Conservation (phyloP, 768 basidiomycete species). For the Tricholoma matsutake region DNA sequence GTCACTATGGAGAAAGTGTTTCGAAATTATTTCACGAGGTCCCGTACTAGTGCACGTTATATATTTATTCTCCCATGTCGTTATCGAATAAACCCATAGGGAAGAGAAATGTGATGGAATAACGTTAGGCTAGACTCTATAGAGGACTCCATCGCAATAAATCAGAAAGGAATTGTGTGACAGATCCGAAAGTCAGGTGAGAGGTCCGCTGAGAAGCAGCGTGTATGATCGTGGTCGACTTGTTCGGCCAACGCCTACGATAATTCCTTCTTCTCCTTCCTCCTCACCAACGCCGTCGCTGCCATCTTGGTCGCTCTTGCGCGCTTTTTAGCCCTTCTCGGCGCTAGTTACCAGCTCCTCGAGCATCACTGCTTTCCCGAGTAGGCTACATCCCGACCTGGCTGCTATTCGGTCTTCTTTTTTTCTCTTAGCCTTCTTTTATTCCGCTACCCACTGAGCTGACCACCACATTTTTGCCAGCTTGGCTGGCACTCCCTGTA, state of each 20-base stretch:
- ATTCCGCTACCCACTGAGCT: constrained; percentile 7
- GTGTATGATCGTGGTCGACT: constrained; percentile 1
- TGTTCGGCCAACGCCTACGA: constrained; percentile 8
- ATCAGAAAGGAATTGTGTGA: constrained; percentile 15
- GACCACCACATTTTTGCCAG: constrained; percentile 3
- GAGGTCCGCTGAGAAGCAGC: constrained; percentile 20
- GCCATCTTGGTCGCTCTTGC: background rate
- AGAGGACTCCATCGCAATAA: constrained; percentile 5
- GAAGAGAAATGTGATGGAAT: constrained; percentile 12
- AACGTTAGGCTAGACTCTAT: background rate
- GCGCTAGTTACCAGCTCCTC: background rate
- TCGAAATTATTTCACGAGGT: constrained; percentile 88
- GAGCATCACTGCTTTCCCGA: constrained; percentile 7
- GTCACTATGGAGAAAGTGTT: constrained; percentile 96
- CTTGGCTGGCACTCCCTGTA: constrained; percentile 14
- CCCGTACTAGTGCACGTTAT: constrained; percentile 61
- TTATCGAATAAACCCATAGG: constrained; percentile 1
- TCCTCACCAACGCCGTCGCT: background rate
- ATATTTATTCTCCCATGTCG: background rate
- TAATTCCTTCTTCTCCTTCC: background rate
- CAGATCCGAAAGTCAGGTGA: constrained; percentile 19
- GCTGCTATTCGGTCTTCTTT: constrained; percentile 17
- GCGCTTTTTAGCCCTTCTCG: background rate
- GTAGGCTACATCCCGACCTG: constrained; percentile 8
- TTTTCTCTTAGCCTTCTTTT: constrained; percentile 19